These are phyloP conservation scores for Gleditsia sinensis DNA, from an alignment of 306 rosid species.

Conservation along the genomic window DNA sequence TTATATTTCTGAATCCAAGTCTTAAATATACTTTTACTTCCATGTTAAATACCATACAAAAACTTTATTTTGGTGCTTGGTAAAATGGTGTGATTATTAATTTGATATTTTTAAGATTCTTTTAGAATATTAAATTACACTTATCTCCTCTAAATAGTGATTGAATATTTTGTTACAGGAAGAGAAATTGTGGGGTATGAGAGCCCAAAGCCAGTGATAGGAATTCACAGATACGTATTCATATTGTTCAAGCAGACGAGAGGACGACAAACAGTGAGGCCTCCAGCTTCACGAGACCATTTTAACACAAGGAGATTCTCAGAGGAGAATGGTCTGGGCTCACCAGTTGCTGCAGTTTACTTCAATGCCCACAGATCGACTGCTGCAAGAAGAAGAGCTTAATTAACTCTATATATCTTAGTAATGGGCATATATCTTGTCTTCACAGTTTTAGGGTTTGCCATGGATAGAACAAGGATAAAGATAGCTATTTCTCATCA, in stretches of 20 bases:
- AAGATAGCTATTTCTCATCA: not conserved
- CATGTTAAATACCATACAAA: not conserved
- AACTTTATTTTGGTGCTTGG: too few relatives aligned
- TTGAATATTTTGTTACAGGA: conserved; percentile 40
- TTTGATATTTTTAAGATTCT: too few relatives aligned
- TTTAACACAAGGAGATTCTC: conserved; percentile 84
- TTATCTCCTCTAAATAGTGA: too few relatives aligned
- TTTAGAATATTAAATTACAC: too few relatives aligned
- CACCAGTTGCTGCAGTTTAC: conserved; percentile 92
- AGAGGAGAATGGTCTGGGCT: conserved; percentile 62
- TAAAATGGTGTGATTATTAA: too few relatives aligned
- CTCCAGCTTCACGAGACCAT: conserved; percentile 63
- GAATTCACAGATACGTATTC: conserved; percentile 85
- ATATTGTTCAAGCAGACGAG: conserved; percentile 77
- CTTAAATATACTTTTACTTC: not conserved
- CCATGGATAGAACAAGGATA: conserved; percentile 20
- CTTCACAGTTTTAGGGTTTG: conserved; percentile 17
- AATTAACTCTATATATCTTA: too few relatives aligned
- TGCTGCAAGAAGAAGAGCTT: conserved; percentile 87
- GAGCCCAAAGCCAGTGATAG: conserved; percentile 75
- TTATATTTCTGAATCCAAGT: conserved; percentile 4
- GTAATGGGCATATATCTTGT: too few relatives aligned
- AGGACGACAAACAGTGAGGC: conserved; percentile 80
- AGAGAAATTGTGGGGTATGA: conserved; percentile 72
- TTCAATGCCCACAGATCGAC: conserved; percentile 94